Evolutionary conservation across 257 asterid species (phyloP).

Genomic region (Nicotiana sylvestris): DNA sequence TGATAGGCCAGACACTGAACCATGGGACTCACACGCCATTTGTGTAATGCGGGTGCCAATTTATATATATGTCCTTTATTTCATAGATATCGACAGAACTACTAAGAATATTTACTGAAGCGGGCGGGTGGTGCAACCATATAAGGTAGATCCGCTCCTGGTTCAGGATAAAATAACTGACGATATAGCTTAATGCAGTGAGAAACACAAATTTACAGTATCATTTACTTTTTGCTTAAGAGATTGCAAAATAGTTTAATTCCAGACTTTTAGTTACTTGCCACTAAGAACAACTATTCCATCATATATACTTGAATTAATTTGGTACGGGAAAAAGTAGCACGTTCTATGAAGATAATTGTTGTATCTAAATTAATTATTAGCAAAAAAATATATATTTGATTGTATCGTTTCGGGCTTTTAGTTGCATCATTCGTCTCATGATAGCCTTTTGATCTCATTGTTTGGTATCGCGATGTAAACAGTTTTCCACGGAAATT

Average conservation of each 20-base stretch:
- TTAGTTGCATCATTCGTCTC: neutral
- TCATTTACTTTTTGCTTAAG: neutral
- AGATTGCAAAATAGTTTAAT: neutral
- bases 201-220: neutral
- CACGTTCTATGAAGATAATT: neutral
- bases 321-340: neutral
- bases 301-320: neutral
- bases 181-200: neutral
- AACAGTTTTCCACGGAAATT: neutral
- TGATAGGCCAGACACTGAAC: no score
- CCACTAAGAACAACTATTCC: neutral
- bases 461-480: neutral
- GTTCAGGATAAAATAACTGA: conserved; percentile 15
- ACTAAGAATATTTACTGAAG: no score
- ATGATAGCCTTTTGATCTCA: neutral
- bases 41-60: no score
- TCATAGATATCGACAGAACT: no score
- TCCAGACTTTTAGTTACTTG: neutral
- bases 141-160: no score
- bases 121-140: no score
- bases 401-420: neutral
- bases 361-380: neutral
- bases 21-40: no score
- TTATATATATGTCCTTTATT: no score
- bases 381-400: neutral